A percentile compares a stretch with the other conserved stretches of the same genome.
Conservation (phyloP, 75 land plant species). For the Pinus albicaulis region DNA sequence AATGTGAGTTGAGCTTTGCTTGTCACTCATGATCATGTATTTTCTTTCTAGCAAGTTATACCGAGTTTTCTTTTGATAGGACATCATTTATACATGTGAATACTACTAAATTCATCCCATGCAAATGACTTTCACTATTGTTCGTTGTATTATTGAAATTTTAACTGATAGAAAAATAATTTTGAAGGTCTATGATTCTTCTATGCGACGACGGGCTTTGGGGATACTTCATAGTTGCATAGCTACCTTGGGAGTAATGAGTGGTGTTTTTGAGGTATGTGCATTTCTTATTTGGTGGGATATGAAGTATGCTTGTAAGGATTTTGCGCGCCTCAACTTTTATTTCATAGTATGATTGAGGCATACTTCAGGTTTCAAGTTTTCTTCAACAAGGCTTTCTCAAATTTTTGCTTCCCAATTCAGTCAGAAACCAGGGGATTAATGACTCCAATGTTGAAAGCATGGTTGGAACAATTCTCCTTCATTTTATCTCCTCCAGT, state of each 20-base stretch:
- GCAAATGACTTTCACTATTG: neutral
- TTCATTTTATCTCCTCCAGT: constrained; percentile 64
- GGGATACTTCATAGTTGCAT: constrained; percentile 82
- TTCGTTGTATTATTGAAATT: constrained; percentile 1
- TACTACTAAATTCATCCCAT: neutral
- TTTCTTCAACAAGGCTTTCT: neutral
- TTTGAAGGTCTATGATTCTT: constrained; percentile 66
- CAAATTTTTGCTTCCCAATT: constrained; percentile 10
- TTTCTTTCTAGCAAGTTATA: neutral
- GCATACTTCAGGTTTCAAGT: neutral
- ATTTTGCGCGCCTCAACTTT: neutral
- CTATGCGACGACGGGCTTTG: constrained; percentile 77
- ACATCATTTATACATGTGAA: neutral
- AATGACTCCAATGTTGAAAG: constrained; percentile 74
- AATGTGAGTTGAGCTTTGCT: constrained; percentile 43
- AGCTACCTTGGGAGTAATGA: constrained; percentile 85
- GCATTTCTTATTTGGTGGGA: neutral
- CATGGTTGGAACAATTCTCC: constrained; percentile 94
- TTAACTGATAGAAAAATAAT: neutral
- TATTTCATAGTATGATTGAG: neutral
- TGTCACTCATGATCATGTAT: neutral
- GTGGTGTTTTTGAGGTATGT: constrained; percentile 81
- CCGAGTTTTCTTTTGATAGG: neutral
- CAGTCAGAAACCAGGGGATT: constrained; percentile 72
- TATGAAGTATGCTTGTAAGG: neutral